Percentiles rank a stretch among this genome's conserved stretches.
phyloP scores from a whole-genome alignment of 345 rosid species.

The Linum trigynum region DNA sequence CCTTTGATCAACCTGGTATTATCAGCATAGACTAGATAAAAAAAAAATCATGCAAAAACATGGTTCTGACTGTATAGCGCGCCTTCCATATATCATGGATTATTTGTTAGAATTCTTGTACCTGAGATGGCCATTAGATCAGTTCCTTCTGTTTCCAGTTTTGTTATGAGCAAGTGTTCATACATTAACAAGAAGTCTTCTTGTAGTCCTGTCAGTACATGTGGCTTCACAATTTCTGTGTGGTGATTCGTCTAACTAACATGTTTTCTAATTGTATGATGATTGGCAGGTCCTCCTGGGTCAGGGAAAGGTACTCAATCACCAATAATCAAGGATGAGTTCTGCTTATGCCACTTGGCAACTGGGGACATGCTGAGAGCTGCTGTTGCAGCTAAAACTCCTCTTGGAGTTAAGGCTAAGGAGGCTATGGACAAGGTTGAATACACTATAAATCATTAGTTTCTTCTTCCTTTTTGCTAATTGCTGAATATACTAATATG shows the following conservation, averaged over 20 bases:
- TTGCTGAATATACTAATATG: conserved; percentile 7
- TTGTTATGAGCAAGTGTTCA: not conserved
- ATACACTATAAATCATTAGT: not conserved
- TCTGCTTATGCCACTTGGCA: conserved; percentile 94
- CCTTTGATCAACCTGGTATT: too few relatives aligned
- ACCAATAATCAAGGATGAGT: conserved; percentile 84
- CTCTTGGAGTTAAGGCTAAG: conserved; percentile 91
- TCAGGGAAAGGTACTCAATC: conserved; percentile 98
- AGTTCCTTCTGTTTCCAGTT: not conserved
- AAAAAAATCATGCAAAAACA: too few relatives aligned
- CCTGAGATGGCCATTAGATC: too few relatives aligned
- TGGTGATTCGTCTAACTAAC: not conserved
- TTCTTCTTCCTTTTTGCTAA: not conserved
- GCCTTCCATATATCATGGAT: too few relatives aligned
- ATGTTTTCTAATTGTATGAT: not conserved
- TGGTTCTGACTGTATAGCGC: too few relatives aligned
- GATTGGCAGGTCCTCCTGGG: conserved; percentile 84
- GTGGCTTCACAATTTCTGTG: not conserved
- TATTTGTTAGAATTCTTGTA: too few relatives aligned
- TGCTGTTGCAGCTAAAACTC: conserved; percentile 88
- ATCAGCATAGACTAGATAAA: too few relatives aligned
- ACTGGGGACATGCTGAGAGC: conserved; percentile 99
- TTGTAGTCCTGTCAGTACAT: not conserved
- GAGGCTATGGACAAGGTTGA: conserved; percentile 95
- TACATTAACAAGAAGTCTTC: not conserved